Evolutionary conservation across 2,329 filamentous ascomycete species (phyloP).

Genomic region (Beauveria bassiana): DNA sequence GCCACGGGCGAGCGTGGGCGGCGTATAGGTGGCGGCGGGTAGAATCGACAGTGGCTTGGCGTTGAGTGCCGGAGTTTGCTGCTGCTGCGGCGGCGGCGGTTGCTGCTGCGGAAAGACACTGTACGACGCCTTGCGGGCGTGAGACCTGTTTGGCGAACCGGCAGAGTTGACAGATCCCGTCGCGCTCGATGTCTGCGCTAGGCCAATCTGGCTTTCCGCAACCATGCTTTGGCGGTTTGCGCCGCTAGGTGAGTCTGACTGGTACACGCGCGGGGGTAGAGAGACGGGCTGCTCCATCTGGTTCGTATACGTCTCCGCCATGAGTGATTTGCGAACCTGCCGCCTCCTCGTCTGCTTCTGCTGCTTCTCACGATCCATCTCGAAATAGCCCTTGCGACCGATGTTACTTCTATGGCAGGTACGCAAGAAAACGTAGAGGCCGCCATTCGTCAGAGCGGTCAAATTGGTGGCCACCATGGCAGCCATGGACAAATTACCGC

Average conservation of each 20-base stretch:
- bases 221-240: neutral
- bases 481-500: slow-evolving; percentile 50
- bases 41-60: slow-evolving; percentile 31
- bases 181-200: neutral
- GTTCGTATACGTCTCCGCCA: slow-evolving; percentile 5
- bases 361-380: slow-evolving; percentile 34
- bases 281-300: slow-evolving; percentile 8
- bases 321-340: slow-evolving; percentile 1
- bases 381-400: slow-evolving; percentile 38
- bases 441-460: slow-evolving; percentile 56
- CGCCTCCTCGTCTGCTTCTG: slow-evolving; percentile 15
- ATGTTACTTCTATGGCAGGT: slow-evolving; percentile 53
- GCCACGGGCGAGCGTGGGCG: slow-evolving; percentile 8
- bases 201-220: slow-evolving; percentile 5
- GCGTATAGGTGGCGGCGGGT: slow-evolving; percentile 40
- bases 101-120: slow-evolving; percentile 18
- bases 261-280: neutral
- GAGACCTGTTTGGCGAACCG: neutral
- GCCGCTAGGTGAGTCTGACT: neutral
- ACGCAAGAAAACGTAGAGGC: slow-evolving; percentile 59
- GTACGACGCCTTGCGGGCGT: slow-evolving; percentile 18
- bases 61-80: neutral
- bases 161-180: neutral
- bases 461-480: slow-evolving; percentile 59
- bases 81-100: neutral